phyloP scores from a whole-genome alignment of 106 monocot genomes.

The Acorus gramineus region DNA sequence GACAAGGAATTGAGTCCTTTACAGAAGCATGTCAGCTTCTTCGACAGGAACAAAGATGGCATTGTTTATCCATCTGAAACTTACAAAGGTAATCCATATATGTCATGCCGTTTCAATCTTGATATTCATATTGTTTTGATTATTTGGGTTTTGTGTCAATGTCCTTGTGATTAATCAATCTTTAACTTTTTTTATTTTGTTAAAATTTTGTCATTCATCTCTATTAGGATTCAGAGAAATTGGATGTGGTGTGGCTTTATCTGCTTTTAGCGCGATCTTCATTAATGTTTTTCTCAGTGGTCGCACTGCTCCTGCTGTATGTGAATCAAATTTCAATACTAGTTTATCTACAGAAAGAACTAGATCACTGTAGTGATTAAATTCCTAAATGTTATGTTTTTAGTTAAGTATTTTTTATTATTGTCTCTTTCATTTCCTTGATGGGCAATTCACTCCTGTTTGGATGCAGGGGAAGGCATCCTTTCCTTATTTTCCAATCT shows the following conservation, averaged over 20 bases:
- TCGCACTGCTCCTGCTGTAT: no score
- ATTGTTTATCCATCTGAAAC: conserved; percentile 43
- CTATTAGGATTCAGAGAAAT: background rate
- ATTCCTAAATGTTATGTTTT: background rate
- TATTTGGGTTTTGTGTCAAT: no score
- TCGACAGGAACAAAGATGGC: conserved; percentile 80
- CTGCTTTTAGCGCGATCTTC: background rate
- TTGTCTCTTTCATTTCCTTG: no score
- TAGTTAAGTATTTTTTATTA: no score
- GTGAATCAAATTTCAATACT: no score
- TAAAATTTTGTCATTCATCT: no score
- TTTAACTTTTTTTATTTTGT: no score
- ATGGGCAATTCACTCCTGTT: no score
- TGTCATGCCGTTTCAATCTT: background rate
- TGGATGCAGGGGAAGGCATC: no score
- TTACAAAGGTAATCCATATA: conserved; percentile 4
- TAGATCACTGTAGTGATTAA: background rate
- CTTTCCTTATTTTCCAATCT: no score
- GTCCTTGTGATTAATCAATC: no score
- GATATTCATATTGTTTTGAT: no score
- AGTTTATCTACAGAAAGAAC: background rate
- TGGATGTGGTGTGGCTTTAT: background rate
- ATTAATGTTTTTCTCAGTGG: background rate
- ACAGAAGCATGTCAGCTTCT: conserved; percentile 66
- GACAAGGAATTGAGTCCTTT: conserved; percentile 27